Base-by-base conservation (phyloP, 306 rosid species). In the Chamaecrista fasciculata region DNA sequence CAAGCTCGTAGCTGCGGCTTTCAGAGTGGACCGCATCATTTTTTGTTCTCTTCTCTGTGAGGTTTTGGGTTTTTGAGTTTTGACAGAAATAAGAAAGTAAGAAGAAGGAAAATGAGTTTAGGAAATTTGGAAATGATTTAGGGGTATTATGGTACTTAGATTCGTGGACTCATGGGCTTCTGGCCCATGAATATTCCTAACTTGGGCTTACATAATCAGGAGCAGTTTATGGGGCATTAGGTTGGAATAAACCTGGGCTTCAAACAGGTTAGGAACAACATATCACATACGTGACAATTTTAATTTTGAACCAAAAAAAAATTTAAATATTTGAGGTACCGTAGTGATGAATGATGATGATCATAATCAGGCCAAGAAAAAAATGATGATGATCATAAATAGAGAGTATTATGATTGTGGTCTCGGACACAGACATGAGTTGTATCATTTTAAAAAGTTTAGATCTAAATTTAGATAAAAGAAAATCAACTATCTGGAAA, bases 1-100 rank as follows among this genome's bases (percentile, higher is more conserved):
- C 5, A 83, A 70, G 72, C 72, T 40, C 19, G 74, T 23, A 16
- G 85, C 49, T 34, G 89, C 76, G 50, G 85, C 58, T 74, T 84
- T 78, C 1, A 76, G 62, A 71, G 87, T 34, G 2, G 82, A 77
- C 51, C 88, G 80, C 72, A 86, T 57, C 97, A 90, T 94, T 79
- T 76, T n/a, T 94, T 79, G 73, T n/a, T 4, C 25, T 24, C 55
- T 62, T 23, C 61, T 16, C 2, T 25, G 25, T 6, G 69, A 69
- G 84, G 74, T 67, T 82, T 80, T 66, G 79, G 85, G 63, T 48
- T 67, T 82, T 80, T 66, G 79, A 84, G 63, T 48, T 79, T 78
- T 71, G 67, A 67, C 60, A 37, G 14, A 1, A 47, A 8, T 49
- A 72, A 36, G 39, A 16, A 63, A 16, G 44, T 12, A n/a, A 50